phyloP scores from a whole-genome alignment of 352 stramenopile species.

The Globisporangium orthogonon region DNA sequence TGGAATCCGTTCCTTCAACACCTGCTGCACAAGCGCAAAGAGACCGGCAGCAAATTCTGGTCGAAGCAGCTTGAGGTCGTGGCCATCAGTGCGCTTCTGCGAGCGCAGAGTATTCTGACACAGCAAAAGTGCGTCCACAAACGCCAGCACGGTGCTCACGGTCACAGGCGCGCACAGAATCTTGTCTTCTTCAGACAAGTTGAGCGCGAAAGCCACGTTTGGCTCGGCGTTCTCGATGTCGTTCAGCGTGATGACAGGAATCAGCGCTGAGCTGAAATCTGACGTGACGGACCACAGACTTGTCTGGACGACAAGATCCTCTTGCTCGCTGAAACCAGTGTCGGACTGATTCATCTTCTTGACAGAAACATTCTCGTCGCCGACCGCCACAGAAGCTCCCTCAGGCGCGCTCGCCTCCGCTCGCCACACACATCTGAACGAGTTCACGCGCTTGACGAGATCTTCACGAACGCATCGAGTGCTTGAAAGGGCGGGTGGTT shows the following conservation, averaged over 20 bases:
- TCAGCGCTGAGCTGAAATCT: slow-evolving; percentile 46
- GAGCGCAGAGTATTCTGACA: slow-evolving; percentile 5
- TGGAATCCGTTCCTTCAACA: slow-evolving; percentile 54
- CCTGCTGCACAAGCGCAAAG: slow-evolving; percentile 70
- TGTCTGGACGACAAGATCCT: slow-evolving; percentile 55
- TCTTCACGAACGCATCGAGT: slow-evolving; percentile 74
- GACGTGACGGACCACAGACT: slow-evolving; percentile 63
- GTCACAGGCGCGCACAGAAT: slow-evolving; percentile 63
- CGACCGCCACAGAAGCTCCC: slow-evolving; percentile 5
- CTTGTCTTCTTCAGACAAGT: slow-evolving; percentile 65
- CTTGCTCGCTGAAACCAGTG: slow-evolving; percentile 17
- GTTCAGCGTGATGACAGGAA: slow-evolving; percentile 67
- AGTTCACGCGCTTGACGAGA: slow-evolving; percentile 56
- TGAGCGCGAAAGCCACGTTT: slow-evolving; percentile 40
- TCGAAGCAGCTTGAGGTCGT: slow-evolving; percentile 22
- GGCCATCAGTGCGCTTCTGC: slow-evolving; percentile 5
- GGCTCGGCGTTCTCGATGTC: slow-evolving; percentile 26
- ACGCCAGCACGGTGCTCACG: slow-evolving; percentile 53
- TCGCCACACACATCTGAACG: slow-evolving; percentile 61
- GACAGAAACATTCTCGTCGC: slow-evolving; percentile 8
- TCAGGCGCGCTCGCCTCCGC: slow-evolving; percentile 20
- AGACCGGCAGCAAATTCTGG: slow-evolving; percentile 54
- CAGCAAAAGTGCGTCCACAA: slow-evolving; percentile 29
- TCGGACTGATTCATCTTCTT: slow-evolving; percentile 33
- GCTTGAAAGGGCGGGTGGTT: slow-evolving; percentile 44